Evolutionary conservation across 169 alveolate genomes (phyloP).

Genomic region (Eimeria acervulina): DNA sequence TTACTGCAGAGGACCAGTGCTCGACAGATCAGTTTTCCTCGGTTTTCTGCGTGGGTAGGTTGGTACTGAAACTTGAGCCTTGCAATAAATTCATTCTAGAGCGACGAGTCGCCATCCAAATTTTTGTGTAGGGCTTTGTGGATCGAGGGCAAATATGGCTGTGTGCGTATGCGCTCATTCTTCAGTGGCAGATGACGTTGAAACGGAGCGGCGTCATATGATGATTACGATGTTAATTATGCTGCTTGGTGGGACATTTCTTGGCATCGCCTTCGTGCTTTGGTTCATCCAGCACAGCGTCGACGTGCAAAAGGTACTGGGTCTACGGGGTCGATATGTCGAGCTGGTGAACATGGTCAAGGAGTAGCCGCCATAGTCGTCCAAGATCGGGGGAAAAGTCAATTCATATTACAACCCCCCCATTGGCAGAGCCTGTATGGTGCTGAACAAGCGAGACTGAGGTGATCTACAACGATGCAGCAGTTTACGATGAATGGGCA

Average conservation of each 20-base stretch:
- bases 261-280: slow-evolving; percentile 60
- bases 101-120: background rate
- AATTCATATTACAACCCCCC: background rate
- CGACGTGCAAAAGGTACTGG: slow-evolving; percentile 68
- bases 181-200: slow-evolving; percentile 72
- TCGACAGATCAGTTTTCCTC: slow-evolving; percentile 37
- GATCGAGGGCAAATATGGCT: background rate
- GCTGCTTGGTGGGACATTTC: slow-evolving; percentile 54
- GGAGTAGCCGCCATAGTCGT: background rate
- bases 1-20: slow-evolving; percentile 58
- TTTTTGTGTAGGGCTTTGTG: background rate
- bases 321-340: slow-evolving; percentile 67
- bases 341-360: slow-evolving; percentile 74
- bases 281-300: slow-evolving; percentile 78
- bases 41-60: slow-evolving; percentile 75
- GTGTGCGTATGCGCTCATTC: slow-evolving; percentile 27
- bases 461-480: background rate
- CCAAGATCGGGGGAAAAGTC: background rate
- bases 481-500: too few relatives aligned
- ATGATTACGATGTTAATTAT: slow-evolving; percentile 39
- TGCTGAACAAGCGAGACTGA: background rate
- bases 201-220: slow-evolving; percentile 49
- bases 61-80: background rate
- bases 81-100: background rate
- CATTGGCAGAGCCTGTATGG: background rate